Conservation (phyloP, 352 stramenopile species). For the Pythium dissimile region DNA sequence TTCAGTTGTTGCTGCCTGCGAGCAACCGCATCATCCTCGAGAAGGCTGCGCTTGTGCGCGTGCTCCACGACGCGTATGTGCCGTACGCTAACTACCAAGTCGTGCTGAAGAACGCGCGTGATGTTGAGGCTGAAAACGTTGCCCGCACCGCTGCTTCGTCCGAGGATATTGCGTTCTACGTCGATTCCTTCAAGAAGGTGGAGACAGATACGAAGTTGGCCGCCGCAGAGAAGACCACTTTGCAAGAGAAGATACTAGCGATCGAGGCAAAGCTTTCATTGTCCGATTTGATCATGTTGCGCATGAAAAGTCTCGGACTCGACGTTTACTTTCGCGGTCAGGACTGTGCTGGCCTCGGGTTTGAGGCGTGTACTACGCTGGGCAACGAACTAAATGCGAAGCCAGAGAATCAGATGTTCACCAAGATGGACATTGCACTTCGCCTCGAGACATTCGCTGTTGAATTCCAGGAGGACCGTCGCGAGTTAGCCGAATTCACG, state of each 20-base stretch:
- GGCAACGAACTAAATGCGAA: slow-evolving; percentile 22
- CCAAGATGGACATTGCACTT: slow-evolving; percentile 27
- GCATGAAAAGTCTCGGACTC: slow-evolving; percentile 25
- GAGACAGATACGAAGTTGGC: slow-evolving; percentile 26
- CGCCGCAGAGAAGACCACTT: slow-evolving; percentile 15
- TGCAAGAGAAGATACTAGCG: slow-evolving; percentile 15
- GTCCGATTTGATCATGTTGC: slow-evolving; percentile 21
- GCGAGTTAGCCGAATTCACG: slow-evolving; percentile 23
- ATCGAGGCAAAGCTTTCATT: slow-evolving; percentile 25
- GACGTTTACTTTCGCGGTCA: slow-evolving; percentile 22
- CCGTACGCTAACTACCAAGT: slow-evolving; percentile 29
- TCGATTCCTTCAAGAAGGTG: slow-evolving; percentile 25
- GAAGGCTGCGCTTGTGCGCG: slow-evolving; percentile 16
- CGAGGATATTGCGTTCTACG: slow-evolving; percentile 26
- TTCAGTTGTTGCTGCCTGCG: slow-evolving; percentile 21
- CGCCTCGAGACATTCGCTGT: slow-evolving; percentile 19
- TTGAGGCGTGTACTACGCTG: slow-evolving; percentile 16
- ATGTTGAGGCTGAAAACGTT: slow-evolving; percentile 15
- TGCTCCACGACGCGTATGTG: slow-evolving; percentile 25
- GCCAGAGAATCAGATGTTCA: slow-evolving; percentile 26
- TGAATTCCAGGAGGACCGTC: slow-evolving; percentile 18
- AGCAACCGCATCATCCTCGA: slow-evolving; percentile 21
- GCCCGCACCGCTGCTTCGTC: slow-evolving; percentile 1
- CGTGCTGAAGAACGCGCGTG: slow-evolving; percentile 16
- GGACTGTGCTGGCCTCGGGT: slow-evolving; percentile 10